Base-by-base conservation (phyloP, 2,329 filamentous ascomycete genomes). In the Pseudomassariella vexata region DNA sequence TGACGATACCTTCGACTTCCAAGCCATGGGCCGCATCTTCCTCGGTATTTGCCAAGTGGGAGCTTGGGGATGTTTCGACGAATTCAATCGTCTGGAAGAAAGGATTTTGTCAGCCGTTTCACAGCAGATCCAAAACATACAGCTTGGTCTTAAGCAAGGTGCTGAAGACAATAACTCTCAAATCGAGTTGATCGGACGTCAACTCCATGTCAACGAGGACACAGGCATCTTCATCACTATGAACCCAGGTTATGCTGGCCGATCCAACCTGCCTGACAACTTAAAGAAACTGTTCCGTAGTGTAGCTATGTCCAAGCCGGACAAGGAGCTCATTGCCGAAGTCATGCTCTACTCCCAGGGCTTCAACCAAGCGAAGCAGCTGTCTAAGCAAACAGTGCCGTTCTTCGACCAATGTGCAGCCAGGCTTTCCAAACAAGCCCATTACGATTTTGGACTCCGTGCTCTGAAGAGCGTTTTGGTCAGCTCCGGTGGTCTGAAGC, bases 281-380 rank as follows among this genome's bases (percentile, higher is more conserved):
- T 63, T 99, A 66, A 99, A 99, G 78, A 99, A 98, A 64, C 70
- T 99, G 24, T 99, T 99, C 78, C 82, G 94, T 55, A 98, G 92
- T 52, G 89, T 99, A 31, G 92, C 92, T 41, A 99, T 99, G 92
- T 98, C 92, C 9, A 98, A 96, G 63, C 92, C 92, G 1, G 94
- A 98, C 68, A 98, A 98, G 62, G 94, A 98, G 60, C 82, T 98
- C 36, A 99, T 99, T 62, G 88, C 92, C 21, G 92, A 99, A 66
- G 92, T 99, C 50, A 99, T 98, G 94, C 78, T 99, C 21, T 99
- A 95, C 71, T 98, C 94, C 1, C 92, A 99, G 60, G 92, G 92
- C 53, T 99, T 99, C 70, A 94, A 86, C 50, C 87, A 95, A 58
- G 92, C 92, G 21, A 98, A 96, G 63, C 70, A 82, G 38, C 70